Base-by-base conservation (phyloP, 345 rosid species). In the Crucihimalaya himalaica region DNA sequence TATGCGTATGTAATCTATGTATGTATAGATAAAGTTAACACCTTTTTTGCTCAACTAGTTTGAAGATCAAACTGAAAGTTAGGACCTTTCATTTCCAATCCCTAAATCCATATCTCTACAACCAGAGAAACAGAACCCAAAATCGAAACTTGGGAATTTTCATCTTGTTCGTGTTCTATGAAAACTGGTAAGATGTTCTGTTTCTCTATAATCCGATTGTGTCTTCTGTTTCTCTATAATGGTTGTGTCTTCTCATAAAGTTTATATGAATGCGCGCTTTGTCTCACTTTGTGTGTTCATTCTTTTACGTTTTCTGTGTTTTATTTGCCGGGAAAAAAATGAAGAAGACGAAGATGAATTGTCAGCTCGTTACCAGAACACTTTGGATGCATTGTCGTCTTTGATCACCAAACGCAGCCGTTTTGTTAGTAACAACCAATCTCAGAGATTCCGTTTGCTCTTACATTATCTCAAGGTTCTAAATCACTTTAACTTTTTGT, bases 311-410 rank as follows among this genome's bases (percentile, higher is more conserved):
- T 45, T 16, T 79, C 40, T 61, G 48, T 61, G 48, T 63, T 35
- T 42, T 63, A 4, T 15, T 70, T 70, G 8, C 52, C n/a, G 25
- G 63, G 1, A 29, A 5, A 21, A 21, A 29, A 18, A 52, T 43
- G 42, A 18, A 67, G 67, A 65, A 65, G 84, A 72, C 56, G 84
- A 72, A 25, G 43, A 35, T 68, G 87, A 80, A 61, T 64, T 81
- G 14, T 68, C 68, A 37, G 61, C 71, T 70, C 75, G 87, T 35
- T 92, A 85, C 64, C 85, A 86, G 23, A 86, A 84, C 23, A 84
- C 93, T 45, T 63, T 95, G 89, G 90, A 87, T 58, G 92, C 89
- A 46, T 77, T 95, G 56, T 92, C 96, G n/a, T 87, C 98, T 55
- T 75, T 95, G 68, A 92, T 89, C 32, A 87, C 93, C 32, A 89